Base-by-base conservation (phyloP, 108 stramenopile species). In the Aurantiochytrium sp. region DNA sequence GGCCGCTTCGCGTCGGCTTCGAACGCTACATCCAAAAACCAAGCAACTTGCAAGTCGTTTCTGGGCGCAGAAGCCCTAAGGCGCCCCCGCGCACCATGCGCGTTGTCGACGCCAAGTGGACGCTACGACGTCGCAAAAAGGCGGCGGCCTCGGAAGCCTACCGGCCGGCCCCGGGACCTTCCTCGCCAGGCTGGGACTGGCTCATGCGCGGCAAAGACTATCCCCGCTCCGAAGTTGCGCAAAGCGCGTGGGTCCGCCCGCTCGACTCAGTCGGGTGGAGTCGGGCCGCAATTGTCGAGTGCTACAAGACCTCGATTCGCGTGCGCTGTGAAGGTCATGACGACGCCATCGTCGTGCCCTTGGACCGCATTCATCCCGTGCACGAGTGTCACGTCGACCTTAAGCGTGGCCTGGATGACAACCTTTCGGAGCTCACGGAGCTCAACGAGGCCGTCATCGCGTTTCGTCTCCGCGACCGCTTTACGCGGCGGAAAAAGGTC, bases 121-220 rank as follows among this genome's bases (percentile, higher is more conserved):
- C 34, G 8, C 32, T 34, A 12, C 59, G 59, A 8, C 59, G 59
- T 0, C 59, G 59, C 8, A 65, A 34, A 10, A 65, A 65, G 34
- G 32, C 34, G 8, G 59, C 27, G 8, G 32, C 59, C 59, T 30
- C 27, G 19, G 59, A 34, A 27, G 2, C 22, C 2, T 65, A 65
- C 24, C 27, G 59, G 34, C 59, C 59, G 8, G 15, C 24, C 27
- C 59, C 59, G 1, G 59, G 59, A 27, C 59, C 59, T 19, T 65
- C 19, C 59, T 17, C 59, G 34, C 59, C 59, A 65, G 59, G 73
- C 12, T 81, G 73, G 73, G 73, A 81, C 42, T 81, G 73, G 73
- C 45, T 41, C 39, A 81, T 81, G 73, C 73, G 39, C 39, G 30
- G 21, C 42, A 41, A 48, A 24, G 73, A 81, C 17, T 81, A 48